Evolutionary conservation across 305 asterid genomes (phyloP), one percentile per base, ranked within the genome.

Genomic region (Ilex paraguariensis): DNA sequence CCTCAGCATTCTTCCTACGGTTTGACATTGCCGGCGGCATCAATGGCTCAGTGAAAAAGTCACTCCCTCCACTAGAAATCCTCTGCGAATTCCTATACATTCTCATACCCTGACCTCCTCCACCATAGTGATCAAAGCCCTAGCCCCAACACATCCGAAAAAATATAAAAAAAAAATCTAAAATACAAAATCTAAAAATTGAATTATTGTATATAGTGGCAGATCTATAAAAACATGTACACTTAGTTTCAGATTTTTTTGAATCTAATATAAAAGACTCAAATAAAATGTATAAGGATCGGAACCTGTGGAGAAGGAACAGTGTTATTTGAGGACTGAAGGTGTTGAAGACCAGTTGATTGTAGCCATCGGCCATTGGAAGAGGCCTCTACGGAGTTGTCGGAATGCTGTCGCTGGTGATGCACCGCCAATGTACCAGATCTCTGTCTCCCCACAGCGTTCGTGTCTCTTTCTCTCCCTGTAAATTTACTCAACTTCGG

Each of bases 321-420:
- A 62, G 83, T 82, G 78, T 77, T 83, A 81, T 64, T 81, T 2
- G 95, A 80, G 28, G 96, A 81, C 73, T 90, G 98, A 1, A 86
- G 80, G 68, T 90, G 98, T 67, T 94, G 99, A 62, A 90, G 73
- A 56, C 99, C 99, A 71, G 99, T 96, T 62, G 99, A 94, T 72
- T 94, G 99, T 60, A 94, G 81, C 97, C 99, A 94, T 64, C 96
- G 77, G 15, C 91, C 94, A 56, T 92, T 82, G 15, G 98, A 84
- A 3, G 97, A 84, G 52, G 84, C 65, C n/a, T 90, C 95, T 6
- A 79, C 67, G 65, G 76, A 92, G 75, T 90, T 77, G 57, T 90
- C 96, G 54, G 98, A 94, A 78, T 80, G 77, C 67, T 90, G 99
- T 28, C 98, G 87, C 77, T 84, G 96, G 51, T 94, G 96, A 63